Evolutionary conservation across 768 basidiomycete species (phyloP).

Genomic region (Trametes cubensis): DNA sequence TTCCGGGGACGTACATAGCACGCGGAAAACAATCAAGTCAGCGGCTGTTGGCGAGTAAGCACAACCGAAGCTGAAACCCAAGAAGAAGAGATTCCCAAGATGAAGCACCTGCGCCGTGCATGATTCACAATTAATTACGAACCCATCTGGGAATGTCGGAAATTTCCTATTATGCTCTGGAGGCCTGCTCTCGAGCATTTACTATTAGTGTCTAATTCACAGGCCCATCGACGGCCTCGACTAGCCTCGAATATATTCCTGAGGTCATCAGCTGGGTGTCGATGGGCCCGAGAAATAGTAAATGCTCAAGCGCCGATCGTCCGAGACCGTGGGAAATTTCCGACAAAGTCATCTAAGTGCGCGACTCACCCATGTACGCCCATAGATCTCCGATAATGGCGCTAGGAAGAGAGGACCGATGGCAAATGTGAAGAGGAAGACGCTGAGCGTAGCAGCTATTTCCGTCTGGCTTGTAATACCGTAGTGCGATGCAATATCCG

Average conservation of each 20-base stretch:
- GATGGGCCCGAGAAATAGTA: no score
- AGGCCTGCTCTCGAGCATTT: no score
- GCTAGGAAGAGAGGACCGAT: conserved; percentile 67
- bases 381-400: conserved; percentile 74
- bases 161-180: no score
- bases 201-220: no score
- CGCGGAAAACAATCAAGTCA: conserved; percentile 64
- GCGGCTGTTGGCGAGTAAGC: conserved; percentile 62
- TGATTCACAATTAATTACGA: background rate
- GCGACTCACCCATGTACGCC: conserved; percentile 61
- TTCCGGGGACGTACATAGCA: conserved; percentile 54
- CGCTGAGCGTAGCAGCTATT: conserved; percentile 58
- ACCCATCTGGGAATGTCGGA: no score
- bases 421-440: conserved; percentile 68
- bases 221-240: no score
- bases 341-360: background rate
- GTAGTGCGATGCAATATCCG: conserved; percentile 54
- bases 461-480: conserved; percentile 54
- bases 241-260: no score
- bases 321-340: no score
- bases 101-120: conserved; percentile 55
- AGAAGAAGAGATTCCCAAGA: conserved; percentile 60
- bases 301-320: no score
- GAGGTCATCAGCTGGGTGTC: no score
- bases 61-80: conserved; percentile 69